Percentiles rank a stretch among this genome's conserved stretches.
Evolutionary conservation across 2,329 filamentous ascomycete species (phyloP).

Genomic region (Aspergillus pseudonomiae): DNA sequence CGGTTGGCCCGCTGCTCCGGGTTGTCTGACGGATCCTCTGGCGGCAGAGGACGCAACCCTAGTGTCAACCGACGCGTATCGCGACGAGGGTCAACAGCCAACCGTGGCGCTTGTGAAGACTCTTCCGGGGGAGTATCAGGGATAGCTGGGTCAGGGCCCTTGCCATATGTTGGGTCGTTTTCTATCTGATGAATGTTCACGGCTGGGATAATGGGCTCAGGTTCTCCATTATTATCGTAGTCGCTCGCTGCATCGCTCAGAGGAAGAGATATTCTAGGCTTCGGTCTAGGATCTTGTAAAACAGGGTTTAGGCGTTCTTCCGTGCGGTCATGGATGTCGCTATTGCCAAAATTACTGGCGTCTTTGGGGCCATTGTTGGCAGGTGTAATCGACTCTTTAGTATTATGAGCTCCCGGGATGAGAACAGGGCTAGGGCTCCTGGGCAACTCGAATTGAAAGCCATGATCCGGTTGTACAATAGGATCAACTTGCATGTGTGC

Average conservation of each 20-base stretch:
- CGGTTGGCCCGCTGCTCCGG: constrained; percentile 93
- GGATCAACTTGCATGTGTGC: constrained; percentile 14
- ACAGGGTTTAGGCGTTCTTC: constrained; percentile 28
- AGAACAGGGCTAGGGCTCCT: constrained; percentile 24
- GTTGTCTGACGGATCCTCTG: constrained; percentile 83
- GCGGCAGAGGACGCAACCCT: constrained; percentile 80
- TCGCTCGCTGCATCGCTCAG: constrained; percentile 56
- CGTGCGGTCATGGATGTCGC: constrained; percentile 15
- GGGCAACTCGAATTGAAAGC: constrained; percentile 26
- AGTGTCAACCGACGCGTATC: constrained; percentile 58
- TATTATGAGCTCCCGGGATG: constrained; percentile 17
- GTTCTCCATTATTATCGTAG: constrained; percentile 58
- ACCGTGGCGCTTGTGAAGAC: constrained; percentile 23
- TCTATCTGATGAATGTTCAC: constrained; percentile 34
- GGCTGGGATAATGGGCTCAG: constrained; percentile 48
- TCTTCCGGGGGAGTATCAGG: constrained; percentile 30
- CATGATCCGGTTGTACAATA: constrained; percentile 20
- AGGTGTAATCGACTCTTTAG: constrained; percentile 12
- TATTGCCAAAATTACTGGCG: constrained; percentile 7
- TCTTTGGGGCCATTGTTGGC: constrained; percentile 4
- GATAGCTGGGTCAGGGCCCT: constrained; percentile 16
- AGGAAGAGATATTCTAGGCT: constrained; percentile 42
- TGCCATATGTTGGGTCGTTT: constrained; percentile 22
- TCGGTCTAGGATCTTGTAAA: constrained; percentile 22
- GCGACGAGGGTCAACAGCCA: constrained; percentile 34